phyloP scores from a whole-genome alignment of 257 asterid species.

The Solanum habrochaites region DNA sequence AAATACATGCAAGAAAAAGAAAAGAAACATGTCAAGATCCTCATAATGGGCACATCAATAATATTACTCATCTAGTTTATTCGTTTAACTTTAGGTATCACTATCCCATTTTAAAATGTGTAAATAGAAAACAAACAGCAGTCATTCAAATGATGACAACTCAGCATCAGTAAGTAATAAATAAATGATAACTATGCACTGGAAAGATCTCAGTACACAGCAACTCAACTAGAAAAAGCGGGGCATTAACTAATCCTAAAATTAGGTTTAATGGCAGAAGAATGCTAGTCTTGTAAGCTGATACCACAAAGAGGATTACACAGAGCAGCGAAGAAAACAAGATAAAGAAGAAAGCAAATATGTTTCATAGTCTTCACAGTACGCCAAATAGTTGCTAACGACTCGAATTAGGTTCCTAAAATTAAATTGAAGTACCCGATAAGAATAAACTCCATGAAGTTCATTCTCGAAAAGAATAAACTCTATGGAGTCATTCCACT shows the following conservation, averaged over 20 bases:
- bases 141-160: not conserved
- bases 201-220: not conserved
- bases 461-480: not conserved
- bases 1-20: conserved; percentile 11
- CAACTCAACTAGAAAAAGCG: not conserved
- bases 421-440: not conserved
- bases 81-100: not conserved
- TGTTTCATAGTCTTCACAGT: not conserved
- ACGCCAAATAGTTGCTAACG: not conserved
- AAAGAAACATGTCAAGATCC: conserved; percentile 14
- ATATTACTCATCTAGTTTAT: not conserved
- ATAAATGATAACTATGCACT: not conserved
- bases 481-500: not conserved
- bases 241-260: not conserved
- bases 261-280: not conserved
- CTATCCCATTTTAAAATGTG: not conserved
- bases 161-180: not conserved
- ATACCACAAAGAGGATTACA: not conserved
- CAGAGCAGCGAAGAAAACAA: not conserved
- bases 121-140: not conserved
- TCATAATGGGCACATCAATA: not conserved
- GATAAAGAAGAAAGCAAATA: not conserved
- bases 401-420: not conserved
- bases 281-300: not conserved
- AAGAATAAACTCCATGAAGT: not conserved